Evolutionary conservation across 108 stramenopile species (phyloP).

Genomic region (Pseudonitzschia delicatissima): DNA sequence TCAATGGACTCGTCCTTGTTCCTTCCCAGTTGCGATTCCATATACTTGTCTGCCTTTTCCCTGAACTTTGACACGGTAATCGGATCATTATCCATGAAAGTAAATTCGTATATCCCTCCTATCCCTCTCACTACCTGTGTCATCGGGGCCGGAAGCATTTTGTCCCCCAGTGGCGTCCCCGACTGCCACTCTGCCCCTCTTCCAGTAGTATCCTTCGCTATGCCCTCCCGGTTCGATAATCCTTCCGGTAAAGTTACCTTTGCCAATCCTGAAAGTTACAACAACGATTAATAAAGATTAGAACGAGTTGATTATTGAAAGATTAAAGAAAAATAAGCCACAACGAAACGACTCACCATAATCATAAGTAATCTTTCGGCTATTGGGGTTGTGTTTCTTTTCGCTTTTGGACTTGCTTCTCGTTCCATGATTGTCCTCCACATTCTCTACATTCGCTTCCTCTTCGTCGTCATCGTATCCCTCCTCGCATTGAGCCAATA

Average conservation of each 20-base stretch:
- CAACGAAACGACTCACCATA: conserved; percentile 16
- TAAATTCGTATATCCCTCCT: conserved; percentile 85
- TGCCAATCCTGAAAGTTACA: conserved; percentile 34
- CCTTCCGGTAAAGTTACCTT: conserved; percentile 71
- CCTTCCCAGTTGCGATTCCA: conserved; percentile 56
- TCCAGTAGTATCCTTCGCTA: conserved; percentile 59
- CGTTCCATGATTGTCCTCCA: conserved; percentile 10
- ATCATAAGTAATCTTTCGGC: conserved; percentile 19
- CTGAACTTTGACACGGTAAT: conserved; percentile 66
- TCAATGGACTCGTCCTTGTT: conserved; percentile 40
- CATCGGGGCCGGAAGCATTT: conserved; percentile 67
- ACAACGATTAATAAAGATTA: neutral
- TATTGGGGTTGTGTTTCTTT: conserved; percentile 6
- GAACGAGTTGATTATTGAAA: neutral
- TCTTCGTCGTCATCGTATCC: conserved; percentile 32
- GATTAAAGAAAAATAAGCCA: neutral
- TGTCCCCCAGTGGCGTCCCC: conserved; percentile 74
- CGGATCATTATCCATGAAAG: conserved; percentile 60
- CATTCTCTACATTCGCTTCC: neutral
- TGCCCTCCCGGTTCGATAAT: conserved; percentile 49
- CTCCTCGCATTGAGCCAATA: conserved; percentile 45
- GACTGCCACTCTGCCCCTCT: conserved; percentile 74
- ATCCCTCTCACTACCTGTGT: conserved; percentile 73
- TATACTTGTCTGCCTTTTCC: conserved; percentile 72
- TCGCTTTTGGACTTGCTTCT: neutral